These are phyloP conservation scores for Apiospora rasikravindrae DNA, from an alignment of 2,329 filamentous ascomycete species.

Conservation along the genomic window DNA sequence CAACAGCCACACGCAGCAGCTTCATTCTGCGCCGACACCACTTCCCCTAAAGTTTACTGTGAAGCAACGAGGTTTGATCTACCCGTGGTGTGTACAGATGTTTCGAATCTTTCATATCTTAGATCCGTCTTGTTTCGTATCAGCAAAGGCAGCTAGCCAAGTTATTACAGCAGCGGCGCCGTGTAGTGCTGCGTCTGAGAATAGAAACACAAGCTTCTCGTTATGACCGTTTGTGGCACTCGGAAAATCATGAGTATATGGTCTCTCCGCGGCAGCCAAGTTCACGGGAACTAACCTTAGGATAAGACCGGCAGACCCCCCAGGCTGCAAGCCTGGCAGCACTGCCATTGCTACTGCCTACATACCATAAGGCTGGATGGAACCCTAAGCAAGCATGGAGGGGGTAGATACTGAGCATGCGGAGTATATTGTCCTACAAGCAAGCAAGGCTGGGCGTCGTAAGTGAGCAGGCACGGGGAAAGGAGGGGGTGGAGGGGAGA, in stretches of 20 bases:
- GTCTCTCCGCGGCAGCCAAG: neutral
- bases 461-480: neutral
- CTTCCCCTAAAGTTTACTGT: neutral
- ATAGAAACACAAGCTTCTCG: neutral
- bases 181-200: neutral
- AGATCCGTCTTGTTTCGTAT: neutral
- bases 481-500: neutral
- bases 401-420: neutral
- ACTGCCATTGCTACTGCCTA: neutral
- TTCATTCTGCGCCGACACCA: neutral
- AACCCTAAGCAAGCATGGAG: neutral
- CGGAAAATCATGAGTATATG: neutral
- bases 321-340: neutral
- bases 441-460: neutral
- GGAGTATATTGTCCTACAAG: neutral
- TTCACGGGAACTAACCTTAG: neutral
- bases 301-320: neutral
- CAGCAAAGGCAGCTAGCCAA: neutral
- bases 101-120: neutral
- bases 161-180: neutral
- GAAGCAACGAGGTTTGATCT: neutral
- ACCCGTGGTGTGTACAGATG: neutral
- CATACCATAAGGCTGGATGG: slow-evolving; percentile 1
- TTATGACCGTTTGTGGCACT: neutral
- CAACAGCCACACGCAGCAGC: neutral